Evolutionary conservation across 805 yeast genomes (phyloP), one percentile per base, ranked within the genome.

Genomic region (Saccharomycopsis javanensis): DNA sequence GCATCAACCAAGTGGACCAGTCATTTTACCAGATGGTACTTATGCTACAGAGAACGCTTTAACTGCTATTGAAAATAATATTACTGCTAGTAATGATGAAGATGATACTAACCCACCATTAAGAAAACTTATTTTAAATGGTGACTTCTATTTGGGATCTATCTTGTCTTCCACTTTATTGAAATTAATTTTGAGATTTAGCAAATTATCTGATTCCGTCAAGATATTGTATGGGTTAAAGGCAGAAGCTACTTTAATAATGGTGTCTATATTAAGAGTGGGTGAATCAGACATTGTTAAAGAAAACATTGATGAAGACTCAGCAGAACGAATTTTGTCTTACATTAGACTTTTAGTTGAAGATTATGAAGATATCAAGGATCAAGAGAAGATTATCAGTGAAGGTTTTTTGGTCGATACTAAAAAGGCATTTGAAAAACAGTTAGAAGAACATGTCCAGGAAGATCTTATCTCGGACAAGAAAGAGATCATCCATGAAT

Each of bases 21-120:
- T 86, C 59, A 85, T 94, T 59, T 78, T 94, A 63, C 96, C 99
- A n/a, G 99, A 94, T 73, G 99, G 99, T 64, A 94, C 99, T 0
- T 94, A 94, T 71, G 99, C 99, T 30, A 88, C 97, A 46, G 99
- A 94, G 72, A 81, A 82, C 61, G 94, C 96, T 0, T 72, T 85
- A 57, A 86, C 86, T 15, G 72, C 82, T 4, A 75, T 74, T 45
- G 65, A 66, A 20, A 51, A 58, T 13, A 74, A 73, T 55, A 72
- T 74, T 20, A 68, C 69, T n/a, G 60, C 60, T 20, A 60, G 64
- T 25, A 62, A 62, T 15, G 69, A 68, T 5, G 70, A 70, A n/a
- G 73, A 77, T n/a, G 69, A 70, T 15, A 63, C 65, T 23, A 77
- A 76, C 63, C 88, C 91, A 30, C 88, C 96, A 51, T 74, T 95